Base-by-base conservation (phyloP, 208 protist species). In the Crithidia bombi region DNA sequence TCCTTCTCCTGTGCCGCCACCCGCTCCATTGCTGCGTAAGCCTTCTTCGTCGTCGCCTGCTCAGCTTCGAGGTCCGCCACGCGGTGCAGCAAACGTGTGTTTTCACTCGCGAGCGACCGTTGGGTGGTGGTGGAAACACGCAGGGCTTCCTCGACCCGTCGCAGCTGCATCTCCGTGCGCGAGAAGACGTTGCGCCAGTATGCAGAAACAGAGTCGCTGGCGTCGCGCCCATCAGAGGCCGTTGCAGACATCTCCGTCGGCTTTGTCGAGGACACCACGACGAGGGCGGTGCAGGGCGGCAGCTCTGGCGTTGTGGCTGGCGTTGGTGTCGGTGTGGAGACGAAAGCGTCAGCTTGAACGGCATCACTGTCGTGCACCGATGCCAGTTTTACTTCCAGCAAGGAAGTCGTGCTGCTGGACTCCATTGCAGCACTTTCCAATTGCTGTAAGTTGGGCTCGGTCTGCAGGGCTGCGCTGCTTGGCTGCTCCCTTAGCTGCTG, bases 1-100 rank as follows among this genome's bases (percentile, higher is more conserved):
- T 90, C 90, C 32, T 79, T 78, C 61, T 95, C 90, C 55, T 71
- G 74, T 35, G 39, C 57, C 21, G 77, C 50, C 39, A 67, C 69
- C 7, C 35, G 44, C 49, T 56, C 50, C 0, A 52, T 12, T 14
- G 61, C 46, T 2, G 70, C 44, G 5, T 51, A 30, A 15, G 76
- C 65, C 46, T 65, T 61, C 10, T 39, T 35, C 33, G 75, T 25
- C 32, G 55, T 33, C 17, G 41, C 32, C 61, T 69, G 52, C 0
- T 66, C 56, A 3, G 39, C 41, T 35, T 86, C 63, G 12, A 75
- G 61, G 23, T 83, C 72, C 62, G 73, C 72, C 15, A 83, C 43
- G 2, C 55, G 55, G 19, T 50, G 58, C 43, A 94, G 78, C 49
- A 92, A 73, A 0, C 84, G 84, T 41, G 70, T 83, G 70, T 92